phyloP scores from a whole-genome alignment of 2,329 filamentous ascomycete genomes.

The Phialophora expanda region DNA sequence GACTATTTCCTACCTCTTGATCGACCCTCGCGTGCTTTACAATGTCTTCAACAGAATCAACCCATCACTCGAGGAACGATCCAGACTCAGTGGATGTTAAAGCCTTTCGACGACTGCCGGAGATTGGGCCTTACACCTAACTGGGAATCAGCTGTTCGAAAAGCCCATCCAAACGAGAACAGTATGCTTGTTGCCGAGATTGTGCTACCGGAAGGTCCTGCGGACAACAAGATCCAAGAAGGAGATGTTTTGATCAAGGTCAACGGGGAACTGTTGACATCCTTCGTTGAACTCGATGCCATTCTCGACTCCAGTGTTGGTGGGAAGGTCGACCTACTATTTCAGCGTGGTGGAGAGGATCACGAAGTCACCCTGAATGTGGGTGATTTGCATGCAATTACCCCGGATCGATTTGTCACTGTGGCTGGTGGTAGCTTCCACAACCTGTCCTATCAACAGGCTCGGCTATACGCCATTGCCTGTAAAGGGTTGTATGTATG shows the following conservation, averaged over 20 bases:
- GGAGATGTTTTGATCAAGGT: conserved; percentile 93
- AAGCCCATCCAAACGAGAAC: conserved; percentile 86
- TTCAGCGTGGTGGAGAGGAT: conserved; percentile 88
- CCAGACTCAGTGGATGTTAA: conserved; percentile 94
- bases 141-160: conserved; percentile 84
- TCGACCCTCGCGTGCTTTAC: conserved; percentile 81
- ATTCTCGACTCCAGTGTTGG: conserved; percentile 89
- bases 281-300: conserved; percentile 89
- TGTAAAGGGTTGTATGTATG: conserved; percentile 93
- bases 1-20: conserved; percentile 97
- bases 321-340: conserved; percentile 74
- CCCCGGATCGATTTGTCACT: conserved; percentile 91
- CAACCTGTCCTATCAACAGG: conserved; percentile 94
- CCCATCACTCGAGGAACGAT: conserved; percentile 91
- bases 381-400: conserved; percentile 90
- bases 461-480: conserved; percentile 90
- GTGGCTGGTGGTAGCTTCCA: conserved; percentile 96
- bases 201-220: conserved; percentile 87
- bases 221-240: conserved; percentile 84
- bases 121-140: conserved; percentile 81
- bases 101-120: conserved; percentile 96
- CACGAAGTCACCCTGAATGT: conserved; percentile 83
- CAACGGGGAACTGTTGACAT: conserved; percentile 88
- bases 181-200: conserved; percentile 98
- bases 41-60: conserved; percentile 78